phyloP scores from a whole-genome alignment of 768 basidiomycete species.

The Kwoniella sp. region DNA sequence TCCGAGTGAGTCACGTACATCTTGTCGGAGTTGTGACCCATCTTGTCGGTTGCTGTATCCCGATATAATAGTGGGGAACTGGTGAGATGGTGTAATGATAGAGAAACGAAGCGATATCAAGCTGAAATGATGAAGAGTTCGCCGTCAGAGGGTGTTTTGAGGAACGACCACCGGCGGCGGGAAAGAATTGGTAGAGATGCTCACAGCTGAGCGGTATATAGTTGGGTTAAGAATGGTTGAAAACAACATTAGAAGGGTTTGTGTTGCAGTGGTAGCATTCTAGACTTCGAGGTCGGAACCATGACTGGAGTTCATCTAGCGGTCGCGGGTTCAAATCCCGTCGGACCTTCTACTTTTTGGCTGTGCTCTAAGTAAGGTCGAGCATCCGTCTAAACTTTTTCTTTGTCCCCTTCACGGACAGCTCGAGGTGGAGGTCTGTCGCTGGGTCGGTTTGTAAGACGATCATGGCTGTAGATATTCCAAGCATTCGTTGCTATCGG shows the following conservation, averaged over 20 bases:
- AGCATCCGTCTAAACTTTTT: no score
- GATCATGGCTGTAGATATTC: no score
- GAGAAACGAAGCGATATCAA: no score
- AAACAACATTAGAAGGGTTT: conserved; percentile 13
- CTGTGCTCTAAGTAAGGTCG: no score
- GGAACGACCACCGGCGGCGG: neutral
- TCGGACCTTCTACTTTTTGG: conserved; percentile 26
- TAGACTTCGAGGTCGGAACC: conserved; percentile 31
- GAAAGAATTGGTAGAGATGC: no score
- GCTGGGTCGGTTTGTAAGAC: no score
- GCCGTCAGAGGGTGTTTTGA: neutral
- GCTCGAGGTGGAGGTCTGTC: no score
- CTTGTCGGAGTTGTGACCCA: conserved; percentile 56
- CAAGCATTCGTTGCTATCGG: no score
- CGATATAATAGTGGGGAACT: neutral
- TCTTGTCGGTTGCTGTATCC: conserved; percentile 19
- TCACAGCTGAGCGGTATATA: no score
- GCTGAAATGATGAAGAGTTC: neutral
- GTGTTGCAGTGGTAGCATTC: conserved; percentile 36
- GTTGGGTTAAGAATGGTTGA: neutral
- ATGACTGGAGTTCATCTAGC: conserved; percentile 32
- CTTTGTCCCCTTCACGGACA: no score
- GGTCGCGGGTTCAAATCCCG: conserved; percentile 35
- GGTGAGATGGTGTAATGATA: neutral
- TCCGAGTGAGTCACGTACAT: conserved; percentile 57